Percentiles rank a stretch among this genome's conserved stretches.
phyloP scores from a whole-genome alignment of 345 rosid species.

The Gossypium rotundifolium region DNA sequence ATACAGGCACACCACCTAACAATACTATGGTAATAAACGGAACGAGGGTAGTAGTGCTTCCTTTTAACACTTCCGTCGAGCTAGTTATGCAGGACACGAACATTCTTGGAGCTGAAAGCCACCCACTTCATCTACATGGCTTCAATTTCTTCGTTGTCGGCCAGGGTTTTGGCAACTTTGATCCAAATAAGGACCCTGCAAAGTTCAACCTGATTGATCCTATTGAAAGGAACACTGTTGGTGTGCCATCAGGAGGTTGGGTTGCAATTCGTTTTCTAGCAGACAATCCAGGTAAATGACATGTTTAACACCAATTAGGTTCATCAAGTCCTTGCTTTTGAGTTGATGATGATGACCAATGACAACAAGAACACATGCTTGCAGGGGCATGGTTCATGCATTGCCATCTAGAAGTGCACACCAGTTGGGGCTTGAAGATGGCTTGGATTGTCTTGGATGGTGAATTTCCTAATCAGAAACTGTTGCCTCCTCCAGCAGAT shows the following conservation, averaged over 20 bases:
- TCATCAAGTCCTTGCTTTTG: background rate
- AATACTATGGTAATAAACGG: constrained; percentile 53
- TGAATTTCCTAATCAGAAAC: constrained; percentile 50
- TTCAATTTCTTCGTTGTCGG: constrained; percentile 68
- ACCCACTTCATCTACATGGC: constrained; percentile 69
- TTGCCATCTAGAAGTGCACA: constrained; percentile 71
- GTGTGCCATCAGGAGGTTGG: constrained; percentile 66
- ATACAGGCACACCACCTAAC: constrained; percentile 56
- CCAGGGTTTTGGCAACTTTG: constrained; percentile 63
- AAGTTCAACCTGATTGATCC: constrained; percentile 61
- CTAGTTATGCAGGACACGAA: constrained; percentile 62
- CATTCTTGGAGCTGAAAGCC: constrained; percentile 69
- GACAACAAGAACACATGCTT: background rate
- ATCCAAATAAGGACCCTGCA: constrained; percentile 45
- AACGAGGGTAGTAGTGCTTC: constrained; percentile 52
- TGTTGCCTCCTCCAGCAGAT: constrained; percentile 64
- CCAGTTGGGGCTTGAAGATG: constrained; percentile 71
- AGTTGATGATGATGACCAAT: background rate
- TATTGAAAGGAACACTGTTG: constrained; percentile 59
- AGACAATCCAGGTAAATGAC: constrained; percentile 58
- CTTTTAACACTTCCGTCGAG: constrained; percentile 51
- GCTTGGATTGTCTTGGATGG: constrained; percentile 73
- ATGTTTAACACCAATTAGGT: background rate
- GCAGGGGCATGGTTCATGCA: constrained; percentile 75
- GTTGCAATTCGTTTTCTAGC: constrained; percentile 65